Evolutionary conservation across 108 stramenopile species (phyloP), one percentile per base, ranked within the genome.

Genomic region (Pinguiococcus pyrenoidosus): DNA sequence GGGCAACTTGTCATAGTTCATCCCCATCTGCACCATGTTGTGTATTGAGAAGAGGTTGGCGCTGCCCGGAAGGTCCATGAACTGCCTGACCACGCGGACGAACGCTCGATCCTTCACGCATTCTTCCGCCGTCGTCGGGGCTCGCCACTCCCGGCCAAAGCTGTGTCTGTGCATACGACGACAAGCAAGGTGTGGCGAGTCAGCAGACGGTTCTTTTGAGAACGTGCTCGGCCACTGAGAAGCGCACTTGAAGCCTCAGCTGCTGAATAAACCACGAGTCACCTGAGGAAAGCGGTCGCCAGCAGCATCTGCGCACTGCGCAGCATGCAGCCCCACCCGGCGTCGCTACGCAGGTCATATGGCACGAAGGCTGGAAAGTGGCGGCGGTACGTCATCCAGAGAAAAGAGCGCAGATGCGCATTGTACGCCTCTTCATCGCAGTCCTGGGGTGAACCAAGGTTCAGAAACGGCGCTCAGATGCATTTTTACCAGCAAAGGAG

Each of bases 291-390:
- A 0, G 78, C 76, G 38, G 90, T 80, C 5, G 68, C 79, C 50
- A 97, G 54, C 56, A 97, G 62, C 96, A 97, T 97, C 56, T 94
- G 92, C 0, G 96, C 90, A 28, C 77, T 73, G 29, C 96, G 83
- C 27, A 94, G 67, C 96, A 97, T 97, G 64, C 96, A 97, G 10
- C 96, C 96, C 92, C 92, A 97, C 18, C 96, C 96, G 25, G 88
- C 83, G 64, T 97, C 96, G 8, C 73, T 72, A 5, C 69, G 79
- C 40, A 78, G 82, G 17, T 64, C 51, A 47, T 85, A 89, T 0
- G 87, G 87, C n/a, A 54, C 52, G 49, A 90, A 76, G 41, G 64
- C 57, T 2, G 78, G 74, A 62, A 90, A 90, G n/a, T 49, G 54
- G 39, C 74, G 52, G 13, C 74, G 51, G 65, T 76, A 76, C 3